Evolutionary conservation across 2,329 filamentous ascomycete species (phyloP), one percentile per base, ranked within the genome.

Genomic region (Rutstroemia sp.): DNA sequence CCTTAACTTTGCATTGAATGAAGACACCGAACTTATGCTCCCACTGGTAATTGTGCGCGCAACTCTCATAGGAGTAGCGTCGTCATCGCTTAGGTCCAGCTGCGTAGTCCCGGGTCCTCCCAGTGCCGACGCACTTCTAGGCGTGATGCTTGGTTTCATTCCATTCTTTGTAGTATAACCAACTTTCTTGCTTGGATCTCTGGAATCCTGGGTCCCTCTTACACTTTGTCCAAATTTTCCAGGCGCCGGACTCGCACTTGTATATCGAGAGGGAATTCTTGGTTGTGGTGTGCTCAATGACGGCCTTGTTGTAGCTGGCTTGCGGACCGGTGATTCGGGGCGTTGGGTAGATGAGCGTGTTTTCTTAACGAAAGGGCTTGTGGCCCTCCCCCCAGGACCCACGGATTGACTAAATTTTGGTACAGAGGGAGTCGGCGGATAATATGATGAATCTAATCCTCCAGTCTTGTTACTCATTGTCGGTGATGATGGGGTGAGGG

Each of bases 361-460:
- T 63, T 81, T 84, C 69, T 88, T 92, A 64, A 85, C 81, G 48
- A 81, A 76, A 2, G 91, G 89, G 66, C 87, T 92, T 23, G 84
- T 70, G 27, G 86, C 83, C 67, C 66, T 64, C 42, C 83, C 82
- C 42, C 83, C 82, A 6, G 88, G 88, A 1, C 91, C 91, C 46
- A 95, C 77, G 0, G 92, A 95, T 71, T 95, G 89, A 69, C 90
- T 94, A 73, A 96, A 94, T 68, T 92, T 92, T 55, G 87, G 80
- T 50, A 89, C 64, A 0, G 80, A 80, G 0, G 86, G 81, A 0
- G 80, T 85, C 3, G 86, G 82, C 30, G 87, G 80, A 21, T 86
- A 83, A 68, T 78, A 78, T 66, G 80, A 81, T 67, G 81, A 58
- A 21, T 63, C 60, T 14, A 63, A 59, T n/a, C 59, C 57, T 8